phyloP scores from a whole-genome alignment of 371 early-diverging fungal genomes.

The Encephalitozoon intestinalis region DNA sequence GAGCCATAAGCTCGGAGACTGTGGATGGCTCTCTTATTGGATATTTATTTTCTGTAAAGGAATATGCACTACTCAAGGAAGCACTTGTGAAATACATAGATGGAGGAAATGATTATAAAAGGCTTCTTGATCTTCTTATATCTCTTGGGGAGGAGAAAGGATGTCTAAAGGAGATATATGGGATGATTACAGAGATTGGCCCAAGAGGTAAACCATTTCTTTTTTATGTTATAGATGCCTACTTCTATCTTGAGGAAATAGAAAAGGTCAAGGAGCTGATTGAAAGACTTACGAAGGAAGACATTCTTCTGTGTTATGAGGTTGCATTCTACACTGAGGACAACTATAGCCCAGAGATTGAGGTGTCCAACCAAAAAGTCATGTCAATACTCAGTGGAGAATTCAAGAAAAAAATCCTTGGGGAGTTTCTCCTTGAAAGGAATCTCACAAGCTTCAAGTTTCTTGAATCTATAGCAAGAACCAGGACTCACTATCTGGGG shows the following conservation, averaged over 20 bases:
- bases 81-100: not conserved
- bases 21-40: slow-evolving; percentile 13
- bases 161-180: not conserved
- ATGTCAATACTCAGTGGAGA: slow-evolving; percentile 22
- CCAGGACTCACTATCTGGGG: slow-evolving; percentile 62
- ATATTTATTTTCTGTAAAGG: slow-evolving; percentile 28
- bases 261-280: slow-evolving; percentile 8
- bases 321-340: slow-evolving; percentile 30
- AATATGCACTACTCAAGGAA: slow-evolving; percentile 6
- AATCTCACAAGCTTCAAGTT: slow-evolving; percentile 39
- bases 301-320: slow-evolving; percentile 20
- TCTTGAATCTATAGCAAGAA: slow-evolving; percentile 32
- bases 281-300: not conserved
- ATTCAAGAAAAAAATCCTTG: slow-evolving; percentile 24
- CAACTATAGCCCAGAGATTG: not conserved
- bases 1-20: not conserved
- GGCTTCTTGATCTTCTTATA: slow-evolving; percentile 1
- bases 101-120: not conserved
- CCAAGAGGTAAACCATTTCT: not conserved
- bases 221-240: slow-evolving; percentile 23
- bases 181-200: not conserved
- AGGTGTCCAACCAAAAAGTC: not conserved
- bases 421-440: slow-evolving; percentile 24
- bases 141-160: slow-evolving; percentile 6
- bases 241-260: slow-evolving; percentile 1